Evolutionary conservation across 108 stramenopile species (phyloP), one percentile per base, ranked within the genome.

Genomic region (Phaeodactylum tricornutum): DNA sequence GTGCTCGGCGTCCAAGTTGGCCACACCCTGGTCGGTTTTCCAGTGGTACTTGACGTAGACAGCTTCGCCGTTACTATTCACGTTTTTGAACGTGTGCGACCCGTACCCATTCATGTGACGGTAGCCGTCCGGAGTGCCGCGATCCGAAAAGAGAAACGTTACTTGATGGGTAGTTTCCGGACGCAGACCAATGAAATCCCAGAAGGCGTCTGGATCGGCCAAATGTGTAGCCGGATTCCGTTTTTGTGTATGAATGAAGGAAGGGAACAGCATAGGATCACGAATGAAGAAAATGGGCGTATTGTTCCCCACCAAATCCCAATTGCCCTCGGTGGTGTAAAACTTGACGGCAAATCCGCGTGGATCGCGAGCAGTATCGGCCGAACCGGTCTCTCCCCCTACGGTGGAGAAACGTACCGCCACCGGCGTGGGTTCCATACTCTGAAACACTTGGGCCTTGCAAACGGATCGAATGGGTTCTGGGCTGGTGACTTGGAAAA

Each of bases 221-320:
- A 69, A 57, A 55, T 77, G 70, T 8, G 75, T 77, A 32, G 33
- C 58, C 11, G 79, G 79, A 63, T 81, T 77, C 24, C 75, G 55
- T 57, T 81, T 81, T 58, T 81, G 79, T 27, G 75, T 81, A 57
- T 78, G 79, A 43, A 81, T 81, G 67, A 81, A 81, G 27, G 61
- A 63, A 25, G 75, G 75, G 59, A 81, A 81, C 19, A 75, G 59
- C 41, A 72, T 69, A 12, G 79, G 79, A 58, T 81, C 79, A 24
- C 79, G 61, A 33, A 81, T 62, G 61, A 80, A 80, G 47, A 80
- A 80, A 19, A 80, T 72, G 20, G 79, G 79, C n/a, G 78, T 80
- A 61, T 75, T 80, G 69, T 80, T 80, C 12, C 75, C 78, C 21
- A 80, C 78, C 39, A 80, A 26, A 63, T 77, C 72, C 76, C 76